Percentiles rank a stretch among this genome's conserved stretches.
These are phyloP conservation scores for Gleditsia sinensis DNA, from an alignment of 306 rosid genomes.

Conservation along the genomic window DNA sequence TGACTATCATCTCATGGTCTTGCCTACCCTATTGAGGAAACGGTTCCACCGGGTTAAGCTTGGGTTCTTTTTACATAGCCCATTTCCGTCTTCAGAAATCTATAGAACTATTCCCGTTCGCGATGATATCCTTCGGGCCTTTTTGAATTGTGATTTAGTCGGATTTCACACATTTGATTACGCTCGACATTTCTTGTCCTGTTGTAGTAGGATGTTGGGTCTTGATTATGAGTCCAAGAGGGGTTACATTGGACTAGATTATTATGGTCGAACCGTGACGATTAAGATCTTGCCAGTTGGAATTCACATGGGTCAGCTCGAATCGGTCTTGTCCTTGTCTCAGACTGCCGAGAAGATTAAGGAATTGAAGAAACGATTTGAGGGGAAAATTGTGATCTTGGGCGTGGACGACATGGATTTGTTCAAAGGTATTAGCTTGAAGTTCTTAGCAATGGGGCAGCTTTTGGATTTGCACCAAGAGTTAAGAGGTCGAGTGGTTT, in stretches of 20 bases:
- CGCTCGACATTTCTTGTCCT: constrained; percentile 76
- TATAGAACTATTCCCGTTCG: constrained; percentile 70
- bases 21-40: constrained; percentile 69
- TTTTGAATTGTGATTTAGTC: constrained; percentile 65
- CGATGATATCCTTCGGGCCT: constrained; percentile 71
- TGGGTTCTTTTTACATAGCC: constrained; percentile 71
- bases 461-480: constrained; percentile 9
- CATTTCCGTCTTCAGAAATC: constrained; percentile 72
- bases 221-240: constrained; percentile 70
- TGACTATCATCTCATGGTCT: constrained; percentile 74
- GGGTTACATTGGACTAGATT: constrained; percentile 75
- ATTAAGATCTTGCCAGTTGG: constrained; percentile 76
- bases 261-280: constrained; percentile 67
- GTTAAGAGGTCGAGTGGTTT: constrained; percentile 7
- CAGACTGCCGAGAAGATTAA: not conserved
- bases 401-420: constrained; percentile 20
- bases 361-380: constrained; percentile 1
- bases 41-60: constrained; percentile 65
- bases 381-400: constrained; percentile 20
- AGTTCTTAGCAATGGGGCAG: constrained; percentile 20
- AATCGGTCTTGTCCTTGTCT: constrained; percentile 38
- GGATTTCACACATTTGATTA: constrained; percentile 78
- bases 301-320: constrained; percentile 73
- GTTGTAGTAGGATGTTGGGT: constrained; percentile 75
- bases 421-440: constrained; percentile 24